phyloP scores from a whole-genome alignment of 148 eudicot species.

The Limonium bicolor region DNA sequence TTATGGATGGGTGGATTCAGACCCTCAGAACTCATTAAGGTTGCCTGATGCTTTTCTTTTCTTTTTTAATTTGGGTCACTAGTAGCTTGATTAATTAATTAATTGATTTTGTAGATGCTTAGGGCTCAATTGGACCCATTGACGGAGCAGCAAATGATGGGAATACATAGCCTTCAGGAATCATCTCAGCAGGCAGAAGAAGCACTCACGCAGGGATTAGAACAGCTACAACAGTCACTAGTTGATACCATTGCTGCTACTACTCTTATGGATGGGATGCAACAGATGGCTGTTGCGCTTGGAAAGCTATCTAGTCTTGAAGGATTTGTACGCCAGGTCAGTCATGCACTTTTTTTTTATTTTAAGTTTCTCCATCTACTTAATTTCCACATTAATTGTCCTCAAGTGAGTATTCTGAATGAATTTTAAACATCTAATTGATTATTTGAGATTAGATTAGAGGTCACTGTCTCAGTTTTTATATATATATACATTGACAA shows the following conservation, averaged over 20 bases:
- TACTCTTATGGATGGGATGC: slow-evolving; percentile 61
- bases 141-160: slow-evolving; percentile 78
- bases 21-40: slow-evolving; percentile 98
- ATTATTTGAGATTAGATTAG: too few species aligned
- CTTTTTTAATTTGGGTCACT: too few species aligned
- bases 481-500: too few species aligned
- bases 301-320: slow-evolving; percentile 89
- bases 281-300: slow-evolving; percentile 82
- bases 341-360: too few species aligned
- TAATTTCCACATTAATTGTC: too few species aligned
- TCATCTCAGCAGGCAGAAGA: slow-evolving; percentile 89
- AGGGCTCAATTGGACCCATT: slow-evolving; percentile 59
- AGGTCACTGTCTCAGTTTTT: too few species aligned
- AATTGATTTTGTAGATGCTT: slow-evolving; percentile 35
- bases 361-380: too few species aligned
- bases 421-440: too few species aligned
- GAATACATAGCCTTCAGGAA: slow-evolving; percentile 72
- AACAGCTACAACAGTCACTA: slow-evolving; percentile 72
- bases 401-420: too few species aligned
- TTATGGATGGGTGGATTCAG: slow-evolving; percentile 99
- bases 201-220: slow-evolving; percentile 75
- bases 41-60: slow-evolving; percentile 10
- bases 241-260: slow-evolving; percentile 57
- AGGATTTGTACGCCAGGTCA: slow-evolving; percentile 92
- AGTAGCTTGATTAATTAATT: neutral